A percentile compares a stretch with the other conserved stretches of the same genome.
phyloP scores from a whole-genome alignment of 306 rosid species.

The Parietaria judaica region DNA sequence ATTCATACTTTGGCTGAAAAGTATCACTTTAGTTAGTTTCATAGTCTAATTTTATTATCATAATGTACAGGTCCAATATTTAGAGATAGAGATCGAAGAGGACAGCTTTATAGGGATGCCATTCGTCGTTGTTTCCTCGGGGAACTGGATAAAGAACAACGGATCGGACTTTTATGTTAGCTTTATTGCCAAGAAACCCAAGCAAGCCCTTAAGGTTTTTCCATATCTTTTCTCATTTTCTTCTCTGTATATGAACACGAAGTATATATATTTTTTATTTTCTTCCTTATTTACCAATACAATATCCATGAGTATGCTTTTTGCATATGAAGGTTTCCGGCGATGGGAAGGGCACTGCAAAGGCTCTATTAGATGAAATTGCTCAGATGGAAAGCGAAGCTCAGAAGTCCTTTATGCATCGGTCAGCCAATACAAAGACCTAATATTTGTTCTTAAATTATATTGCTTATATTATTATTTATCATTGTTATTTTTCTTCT shows the following conservation, averaged over 20 bases:
- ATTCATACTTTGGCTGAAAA: conserved; percentile 17
- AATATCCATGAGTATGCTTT: conserved; percentile 19
- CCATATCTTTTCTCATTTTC: conserved; percentile 17
- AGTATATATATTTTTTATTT: neutral
- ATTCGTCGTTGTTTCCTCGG: conserved; percentile 59
- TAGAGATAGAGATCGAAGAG: conserved; percentile 62
- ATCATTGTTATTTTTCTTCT: neutral
- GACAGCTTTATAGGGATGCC: conserved; percentile 68
- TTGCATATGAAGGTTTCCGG: conserved; percentile 48
- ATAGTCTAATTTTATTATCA: conserved; percentile 19
- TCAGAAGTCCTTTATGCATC: conserved; percentile 93
- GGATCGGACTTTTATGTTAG: conserved; percentile 73
- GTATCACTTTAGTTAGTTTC: conserved; percentile 10
- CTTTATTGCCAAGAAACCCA: conserved; percentile 47
- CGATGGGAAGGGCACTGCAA: conserved; percentile 77
- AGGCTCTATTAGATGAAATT: conserved; percentile 65
- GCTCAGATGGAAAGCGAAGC: conserved; percentile 81
- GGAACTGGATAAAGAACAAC: conserved; percentile 79
- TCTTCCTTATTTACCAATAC: conserved; percentile 10
- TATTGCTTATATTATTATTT: conserved; percentile 6
- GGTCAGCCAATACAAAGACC: conserved; percentile 45
- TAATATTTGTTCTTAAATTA: conserved; percentile 3
- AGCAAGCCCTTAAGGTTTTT: conserved; percentile 62
- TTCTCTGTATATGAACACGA: neutral
- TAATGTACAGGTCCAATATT: conserved; percentile 59